phyloP scores from a whole-genome alignment of 1,139 yeast species.

The Lodderomyces beijingensis region DNA sequence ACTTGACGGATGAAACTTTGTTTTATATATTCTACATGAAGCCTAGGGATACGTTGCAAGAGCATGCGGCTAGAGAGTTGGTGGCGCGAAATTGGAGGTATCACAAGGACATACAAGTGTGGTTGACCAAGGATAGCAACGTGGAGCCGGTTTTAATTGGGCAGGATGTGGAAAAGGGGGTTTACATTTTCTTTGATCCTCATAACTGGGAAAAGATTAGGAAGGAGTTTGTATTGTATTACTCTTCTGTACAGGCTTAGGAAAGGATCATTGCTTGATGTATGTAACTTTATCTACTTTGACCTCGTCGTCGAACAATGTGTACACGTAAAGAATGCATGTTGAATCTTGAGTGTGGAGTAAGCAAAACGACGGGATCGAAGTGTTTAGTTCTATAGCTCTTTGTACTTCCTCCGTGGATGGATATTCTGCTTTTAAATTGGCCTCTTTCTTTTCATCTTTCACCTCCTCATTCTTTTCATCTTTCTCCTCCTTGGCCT shows the following conservation, averaged over 20 bases:
- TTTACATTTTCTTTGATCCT: slow-evolving; percentile 95
- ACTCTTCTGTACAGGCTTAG: slow-evolving; percentile 48
- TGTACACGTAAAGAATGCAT: slow-evolving; percentile 82
- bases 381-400: slow-evolving; percentile 19
- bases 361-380: slow-evolving; percentile 83
- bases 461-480: slow-evolving; percentile 2
- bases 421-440: slow-evolving; percentile 6
- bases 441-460: slow-evolving; percentile 1
- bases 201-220: slow-evolving; percentile 94
- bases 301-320: slow-evolving; percentile 74
- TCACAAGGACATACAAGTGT: slow-evolving; percentile 91
- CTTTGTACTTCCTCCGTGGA: slow-evolving; percentile 9
- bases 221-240: slow-evolving; percentile 71
- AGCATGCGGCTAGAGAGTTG: slow-evolving; percentile 87
- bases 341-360: slow-evolving; percentile 75
- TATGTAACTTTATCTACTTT: slow-evolving; percentile 88
- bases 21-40: slow-evolving; percentile 92
- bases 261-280: slow-evolving; percentile 47
- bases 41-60: slow-evolving; percentile 92
- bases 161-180: slow-evolving; percentile 86
- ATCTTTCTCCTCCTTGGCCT: slow-evolving; percentile 9
- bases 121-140: slow-evolving; percentile 93
- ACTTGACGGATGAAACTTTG: slow-evolving; percentile 86
- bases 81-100: slow-evolving; percentile 93
- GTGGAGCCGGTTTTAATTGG: slow-evolving; percentile 85